Evolutionary conservation across 345 rosid species (phyloP).

Genomic region (Hibiscus mutabilis): DNA sequence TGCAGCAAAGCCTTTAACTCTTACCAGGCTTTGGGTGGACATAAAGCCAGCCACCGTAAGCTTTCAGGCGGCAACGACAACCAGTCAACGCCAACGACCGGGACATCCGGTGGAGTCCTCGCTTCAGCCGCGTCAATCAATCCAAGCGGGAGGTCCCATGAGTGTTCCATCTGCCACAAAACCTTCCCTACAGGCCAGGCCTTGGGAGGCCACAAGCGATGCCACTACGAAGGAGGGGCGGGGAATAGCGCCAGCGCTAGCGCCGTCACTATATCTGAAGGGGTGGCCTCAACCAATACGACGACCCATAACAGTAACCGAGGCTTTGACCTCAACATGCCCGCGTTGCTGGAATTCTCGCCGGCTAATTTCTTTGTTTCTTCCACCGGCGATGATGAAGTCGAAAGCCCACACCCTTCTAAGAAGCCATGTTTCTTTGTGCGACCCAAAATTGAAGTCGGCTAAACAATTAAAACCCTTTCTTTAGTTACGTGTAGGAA

Average conservation of each 20-base stretch:
- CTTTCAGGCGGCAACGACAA: constrained; percentile 27
- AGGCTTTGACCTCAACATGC: constrained; percentile 48
- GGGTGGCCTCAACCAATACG: constrained; percentile 48
- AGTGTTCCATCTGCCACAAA: constrained; percentile 68
- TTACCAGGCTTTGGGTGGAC: constrained; percentile 89
- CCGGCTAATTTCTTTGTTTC: constrained; percentile 19
- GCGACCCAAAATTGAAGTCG: constrained; percentile 14
- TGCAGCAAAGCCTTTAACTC: constrained; percentile 68
- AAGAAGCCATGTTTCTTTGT: constrained; percentile 35
- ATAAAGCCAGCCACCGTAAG: constrained; percentile 86
- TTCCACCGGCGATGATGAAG: constrained; percentile 32
- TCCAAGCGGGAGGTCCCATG: constrained; percentile 39
- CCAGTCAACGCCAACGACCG: constrained; percentile 18
- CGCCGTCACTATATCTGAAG: constrained; percentile 37
- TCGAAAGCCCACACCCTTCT: constrained; percentile 33
- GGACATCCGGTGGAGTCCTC: constrained; percentile 16
- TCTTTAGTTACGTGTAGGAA: background rate
- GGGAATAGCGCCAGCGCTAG: constrained; percentile 18
- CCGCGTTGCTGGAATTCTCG: constrained; percentile 32
- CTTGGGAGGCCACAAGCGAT: constrained; percentile 65
- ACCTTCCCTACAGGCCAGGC: constrained; percentile 66
- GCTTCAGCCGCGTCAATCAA: background rate
- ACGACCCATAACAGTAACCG: constrained; percentile 39
- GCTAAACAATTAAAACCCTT: background rate
- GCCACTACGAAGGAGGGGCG: constrained; percentile 61